Base-by-base conservation (phyloP, 2,329 filamentous ascomycete species). In the Clonostachys byssicola region DNA sequence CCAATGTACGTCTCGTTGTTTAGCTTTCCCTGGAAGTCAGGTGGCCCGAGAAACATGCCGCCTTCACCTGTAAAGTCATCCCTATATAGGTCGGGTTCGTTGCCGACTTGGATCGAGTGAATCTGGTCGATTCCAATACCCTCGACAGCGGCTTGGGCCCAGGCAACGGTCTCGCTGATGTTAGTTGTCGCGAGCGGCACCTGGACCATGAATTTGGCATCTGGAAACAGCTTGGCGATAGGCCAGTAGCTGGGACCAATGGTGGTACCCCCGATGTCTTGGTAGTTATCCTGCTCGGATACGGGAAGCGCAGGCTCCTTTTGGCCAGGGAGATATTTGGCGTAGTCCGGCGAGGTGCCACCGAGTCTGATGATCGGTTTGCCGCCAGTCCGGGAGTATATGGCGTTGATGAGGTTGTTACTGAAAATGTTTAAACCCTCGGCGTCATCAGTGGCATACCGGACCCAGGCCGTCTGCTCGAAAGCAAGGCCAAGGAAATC, bases 301-400 rank as follows among this genome's bases (percentile, higher is more conserved):
- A 60, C 52, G 1, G 64, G 64, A 1, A 65, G 52, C 5, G 59
- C 63, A 3, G 61, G 57, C 13, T 56, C 56, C 5, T 51, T 44
- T 47, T 67, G 65, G 4, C 57, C 57, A 0, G 59, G 62, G 8
- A 62, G 49, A 47, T 64, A 66, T 46, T 52, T 58, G 3, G 59
- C 65, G 45, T 67, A 67, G 49, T 67, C 64, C 9, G 63, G 53
- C 40, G 61, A 65, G 2, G 64, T 65, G 9, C 65, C 64, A 12
- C 64, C 64, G 4, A 68, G 51, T 12, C 64, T 55, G 36, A 67
- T 68, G 42, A 63, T 59, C 5, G 64, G 60, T 34, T 54, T 56
- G 2, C 64, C 64, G 4, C 61, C 61, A 0, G 63, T 68, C 23
- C 65, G 59, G 7, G 57, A 58, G 41, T 61, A 64, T 43, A 67